Evolutionary conservation across 2,329 filamentous ascomycete genomes (phyloP).

Genomic region (Pyricularia pennisetigena): DNA sequence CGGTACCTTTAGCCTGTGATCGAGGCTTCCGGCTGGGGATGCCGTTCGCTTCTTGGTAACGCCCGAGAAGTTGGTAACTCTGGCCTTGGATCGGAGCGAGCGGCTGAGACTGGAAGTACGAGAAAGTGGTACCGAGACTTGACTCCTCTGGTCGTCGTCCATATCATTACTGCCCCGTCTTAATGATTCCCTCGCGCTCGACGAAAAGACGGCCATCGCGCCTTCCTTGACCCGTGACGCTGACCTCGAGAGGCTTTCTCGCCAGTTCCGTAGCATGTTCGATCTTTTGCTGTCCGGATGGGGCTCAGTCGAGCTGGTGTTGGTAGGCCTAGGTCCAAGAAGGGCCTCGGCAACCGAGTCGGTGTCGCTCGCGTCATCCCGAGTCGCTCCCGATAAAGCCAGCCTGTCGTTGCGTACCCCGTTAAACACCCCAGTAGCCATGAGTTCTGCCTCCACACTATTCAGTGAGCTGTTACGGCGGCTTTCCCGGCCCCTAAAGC

Average conservation of each 20-base stretch:
- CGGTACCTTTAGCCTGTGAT: not conserved
- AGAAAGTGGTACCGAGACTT: constrained; percentile 7
- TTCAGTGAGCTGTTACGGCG: constrained; percentile 8
- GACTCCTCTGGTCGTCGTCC: constrained; percentile 8
- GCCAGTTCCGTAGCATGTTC: not conserved
- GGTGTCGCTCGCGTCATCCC: constrained; percentile 1
- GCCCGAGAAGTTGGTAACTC: constrained; percentile 13
- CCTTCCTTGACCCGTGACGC: constrained; percentile 1
- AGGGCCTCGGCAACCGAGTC: constrained; percentile 4
- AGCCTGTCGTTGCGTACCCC: constrained; percentile 28
- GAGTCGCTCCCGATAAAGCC: constrained; percentile 8
- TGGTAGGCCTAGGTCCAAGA: constrained; percentile 1
- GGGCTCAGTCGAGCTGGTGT: not conserved
- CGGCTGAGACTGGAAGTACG: constrained; percentile 12
- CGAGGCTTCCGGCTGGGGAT: not conserved
- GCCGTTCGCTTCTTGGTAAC: constrained; percentile 5
- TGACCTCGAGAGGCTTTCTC: constrained; percentile 2
- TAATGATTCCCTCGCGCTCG: not conserved
- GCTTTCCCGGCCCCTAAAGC: constrained; percentile 7
- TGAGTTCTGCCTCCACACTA: constrained; percentile 24
- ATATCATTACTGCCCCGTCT: not conserved
- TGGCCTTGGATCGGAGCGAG: constrained; percentile 10
- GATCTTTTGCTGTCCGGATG: not conserved
- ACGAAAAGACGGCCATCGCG: constrained; percentile 5
- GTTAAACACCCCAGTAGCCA: constrained; percentile 30